Evolutionary conservation across 331 rosid species (phyloP), one percentile per base, ranked within the genome.

Genomic region (Arachis monticola): DNA sequence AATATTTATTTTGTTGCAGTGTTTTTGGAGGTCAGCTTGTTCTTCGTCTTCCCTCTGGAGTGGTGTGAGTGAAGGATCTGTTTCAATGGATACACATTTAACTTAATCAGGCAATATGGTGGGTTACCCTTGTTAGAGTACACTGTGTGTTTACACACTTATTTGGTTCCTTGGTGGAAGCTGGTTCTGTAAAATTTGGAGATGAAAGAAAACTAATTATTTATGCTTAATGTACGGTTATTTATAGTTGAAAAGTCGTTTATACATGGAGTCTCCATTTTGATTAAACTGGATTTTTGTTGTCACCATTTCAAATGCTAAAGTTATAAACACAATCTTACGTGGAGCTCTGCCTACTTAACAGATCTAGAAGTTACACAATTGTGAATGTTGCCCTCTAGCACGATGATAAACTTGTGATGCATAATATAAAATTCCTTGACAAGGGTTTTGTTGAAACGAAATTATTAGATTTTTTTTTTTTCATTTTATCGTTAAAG

Each of bases 1-100:
- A 12, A 3, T 46, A 5, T 78, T 81, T 45, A 44, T 67, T 57
- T 17, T 17, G 78, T 77, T 80, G 84, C 92, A 95, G 99, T 73
- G 99, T 95, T 72, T 85, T 95, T 9, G 97, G 99, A 2, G 99
- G 99, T 50, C 99, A 95, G 90, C 97, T 92, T 45, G 99, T 95
- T 62, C 89, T 95, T 1, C 97, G 97, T 63, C 97, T 95, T 60
- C 99, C 99, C n/a, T 95, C 99, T 27, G 99, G 99, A 69, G 99
- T 95, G 79, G 99, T 95, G 86, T 95, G 82, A 92, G 45, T 14
- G 78, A 48, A 73, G 45, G 65, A 65, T 35, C 70, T 80, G 40
- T 62, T 13, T 47, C 46, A 74, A 22, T 67, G 74, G 77, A 60
- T 41, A 17, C 66, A 71, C 44, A 42, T 66, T 83, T 75, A 72